A percentile compares a stretch with the other conserved stretches of the same genome.
Evolutionary conservation across 768 basidiomycete species (phyloP).

Genomic region (Boletus barrowsii): DNA sequence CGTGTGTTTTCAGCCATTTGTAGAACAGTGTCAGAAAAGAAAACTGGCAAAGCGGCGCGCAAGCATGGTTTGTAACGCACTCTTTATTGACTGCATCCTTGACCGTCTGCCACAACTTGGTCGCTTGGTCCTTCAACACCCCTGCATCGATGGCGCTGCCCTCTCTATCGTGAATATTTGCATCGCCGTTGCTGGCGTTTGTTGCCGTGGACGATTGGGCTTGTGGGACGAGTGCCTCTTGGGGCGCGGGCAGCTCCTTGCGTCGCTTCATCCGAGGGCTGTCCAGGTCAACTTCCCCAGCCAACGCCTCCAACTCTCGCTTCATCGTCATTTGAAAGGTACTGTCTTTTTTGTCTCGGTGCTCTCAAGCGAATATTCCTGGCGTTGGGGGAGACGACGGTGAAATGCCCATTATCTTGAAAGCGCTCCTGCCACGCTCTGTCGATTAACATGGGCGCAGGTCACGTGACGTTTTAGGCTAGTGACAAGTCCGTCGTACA

Average conservation of each 20-base stretch:
- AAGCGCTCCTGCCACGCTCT: slow-evolving; percentile 23
- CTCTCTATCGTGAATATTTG: slow-evolving; percentile 19
- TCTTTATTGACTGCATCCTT: slow-evolving; percentile 85
- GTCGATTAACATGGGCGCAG: slow-evolving; percentile 16
- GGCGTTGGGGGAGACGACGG: slow-evolving; percentile 27
- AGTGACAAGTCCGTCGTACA: neutral
- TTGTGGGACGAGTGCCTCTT: slow-evolving; percentile 39
- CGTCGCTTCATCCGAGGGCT: slow-evolving; percentile 51
- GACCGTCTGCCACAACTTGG: slow-evolving; percentile 73
- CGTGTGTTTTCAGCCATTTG: slow-evolving; percentile 29
- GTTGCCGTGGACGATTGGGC: slow-evolving; percentile 33
- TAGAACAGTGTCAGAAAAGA: slow-evolving; percentile 38
- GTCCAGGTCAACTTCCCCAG: slow-evolving; percentile 40
- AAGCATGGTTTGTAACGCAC: slow-evolving; percentile 60
- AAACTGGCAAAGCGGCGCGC: slow-evolving; percentile 38
- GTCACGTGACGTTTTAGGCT: slow-evolving; percentile 27
- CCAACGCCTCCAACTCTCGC: slow-evolving; percentile 45
- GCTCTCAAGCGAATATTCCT: slow-evolving; percentile 27
- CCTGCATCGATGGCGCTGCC: slow-evolving; percentile 22
- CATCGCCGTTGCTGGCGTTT: slow-evolving; percentile 26
- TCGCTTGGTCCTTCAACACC: slow-evolving; percentile 59
- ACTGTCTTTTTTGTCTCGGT: slow-evolving; percentile 10
- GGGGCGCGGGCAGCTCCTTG: slow-evolving; percentile 38
- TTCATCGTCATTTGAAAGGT: slow-evolving; percentile 42
- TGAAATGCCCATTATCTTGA: slow-evolving; percentile 34